phyloP scores from a whole-genome alignment of 2,329 filamentous ascomycete genomes.

The Calonectria crousiana region DNA sequence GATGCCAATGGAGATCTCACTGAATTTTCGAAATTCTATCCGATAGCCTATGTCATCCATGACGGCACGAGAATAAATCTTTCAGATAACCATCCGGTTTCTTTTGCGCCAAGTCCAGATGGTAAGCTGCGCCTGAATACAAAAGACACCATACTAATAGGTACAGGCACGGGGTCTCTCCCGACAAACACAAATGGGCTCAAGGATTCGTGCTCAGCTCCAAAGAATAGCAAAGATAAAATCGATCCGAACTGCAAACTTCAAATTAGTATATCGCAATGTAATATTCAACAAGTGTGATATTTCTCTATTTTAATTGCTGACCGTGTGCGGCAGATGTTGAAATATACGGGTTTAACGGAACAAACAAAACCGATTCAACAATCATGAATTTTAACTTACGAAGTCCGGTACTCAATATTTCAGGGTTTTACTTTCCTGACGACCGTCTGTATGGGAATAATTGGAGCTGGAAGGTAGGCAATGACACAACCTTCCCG shows the following conservation, averaged over 20 bases:
- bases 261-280: neutral
- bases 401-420: neutral
- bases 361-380: neutral
- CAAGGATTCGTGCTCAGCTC: neutral
- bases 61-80: neutral
- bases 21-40: neutral
- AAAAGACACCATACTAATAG: neutral
- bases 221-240: neutral
- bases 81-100: neutral
- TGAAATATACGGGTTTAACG: neutral
- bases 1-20: neutral
- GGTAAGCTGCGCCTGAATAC: neutral
- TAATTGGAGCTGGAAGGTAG: neutral
- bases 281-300: neutral
- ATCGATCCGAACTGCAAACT: neutral
- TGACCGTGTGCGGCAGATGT: neutral
- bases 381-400: neutral
- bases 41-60: neutral
- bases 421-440: neutral
- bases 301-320: neutral
- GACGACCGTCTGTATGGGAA: neutral
- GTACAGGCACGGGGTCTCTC: neutral
- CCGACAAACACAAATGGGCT: neutral
- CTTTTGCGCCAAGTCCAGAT: neutral
- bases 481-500: neutral